These are phyloP conservation scores for Panaeolus cyanescens DNA, from an alignment of 768 basidiomycete genomes.

Conservation along the genomic window DNA sequence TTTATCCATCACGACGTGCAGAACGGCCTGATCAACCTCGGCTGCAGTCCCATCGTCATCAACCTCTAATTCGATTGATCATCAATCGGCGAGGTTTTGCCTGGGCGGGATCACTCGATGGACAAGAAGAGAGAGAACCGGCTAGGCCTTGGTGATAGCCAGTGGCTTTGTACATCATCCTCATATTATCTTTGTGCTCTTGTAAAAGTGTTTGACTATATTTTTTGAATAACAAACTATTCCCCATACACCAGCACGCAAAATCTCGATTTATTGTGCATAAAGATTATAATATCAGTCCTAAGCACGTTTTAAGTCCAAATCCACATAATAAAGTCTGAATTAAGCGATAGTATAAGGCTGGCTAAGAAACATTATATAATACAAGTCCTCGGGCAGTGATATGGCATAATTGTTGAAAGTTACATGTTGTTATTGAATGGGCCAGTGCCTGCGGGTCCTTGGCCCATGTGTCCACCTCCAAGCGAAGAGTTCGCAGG, in stretches of 20 bases:
- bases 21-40: constrained; percentile 5
- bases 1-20: neutral
- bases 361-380: neutral
- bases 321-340: too few species aligned
- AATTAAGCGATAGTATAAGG: neutral
- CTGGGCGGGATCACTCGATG: neutral
- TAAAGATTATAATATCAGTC: too few species aligned
- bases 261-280: too few species aligned
- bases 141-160: too few species aligned
- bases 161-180: neutral
- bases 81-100: neutral
- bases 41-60: constrained; percentile 21
- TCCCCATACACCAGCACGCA: too few species aligned
- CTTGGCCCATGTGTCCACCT: constrained; percentile 15
- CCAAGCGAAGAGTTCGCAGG: constrained; percentile 28
- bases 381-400: neutral
- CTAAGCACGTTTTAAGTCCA: too few species aligned
- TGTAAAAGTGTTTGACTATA: neutral
- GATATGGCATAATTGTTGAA: neutral
- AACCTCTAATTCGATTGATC: constrained; percentile 12
- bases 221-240: neutral
- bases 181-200: neutral
- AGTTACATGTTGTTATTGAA: neutral
- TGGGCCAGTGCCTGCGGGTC: neutral
- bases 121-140: neutral